A percentile compares a stretch with the other conserved stretches of the same genome.
These are phyloP conservation scores for Aegilops bicornis DNA, from an alignment of 176 grass and related monocot genomes.

Conservation along the genomic window DNA sequence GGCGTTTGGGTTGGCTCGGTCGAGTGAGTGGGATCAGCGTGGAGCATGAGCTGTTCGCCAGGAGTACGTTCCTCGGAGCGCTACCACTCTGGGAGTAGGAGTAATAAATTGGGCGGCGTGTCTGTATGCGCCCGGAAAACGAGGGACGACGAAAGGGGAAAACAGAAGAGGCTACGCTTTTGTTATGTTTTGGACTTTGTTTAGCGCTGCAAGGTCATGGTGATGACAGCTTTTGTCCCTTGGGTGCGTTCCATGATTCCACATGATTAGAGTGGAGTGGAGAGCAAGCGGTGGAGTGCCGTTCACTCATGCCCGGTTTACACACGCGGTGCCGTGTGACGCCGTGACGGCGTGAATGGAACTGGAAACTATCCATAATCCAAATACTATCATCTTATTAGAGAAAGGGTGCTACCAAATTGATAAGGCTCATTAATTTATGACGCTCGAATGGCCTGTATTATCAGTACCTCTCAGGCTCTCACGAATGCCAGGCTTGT, in stretches of 20 bases:
- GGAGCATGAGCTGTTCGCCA: slow-evolving; percentile 13
- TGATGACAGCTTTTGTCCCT: slow-evolving; percentile 23
- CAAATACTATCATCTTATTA: neutral
- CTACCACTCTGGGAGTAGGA: neutral
- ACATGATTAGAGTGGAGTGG: slow-evolving; percentile 17
- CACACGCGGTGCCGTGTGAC: neutral
- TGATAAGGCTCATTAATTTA: no score
- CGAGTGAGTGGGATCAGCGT: slow-evolving; percentile 25
- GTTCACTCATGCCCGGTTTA: slow-evolving; percentile 18
- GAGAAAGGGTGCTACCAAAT: no score
- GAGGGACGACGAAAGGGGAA: slow-evolving; percentile 14
- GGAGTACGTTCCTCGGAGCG: no score
- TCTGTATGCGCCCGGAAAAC: slow-evolving; percentile 35
- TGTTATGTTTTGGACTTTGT: slow-evolving; percentile 1
- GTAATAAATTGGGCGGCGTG: slow-evolving; percentile 11
- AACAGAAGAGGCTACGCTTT: neutral
- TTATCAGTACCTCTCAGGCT: no score
- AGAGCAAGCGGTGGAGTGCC: slow-evolving; percentile 11
- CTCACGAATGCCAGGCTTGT: no score
- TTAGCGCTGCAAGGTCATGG: neutral
- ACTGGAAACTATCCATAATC: neutral
- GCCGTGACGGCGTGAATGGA: neutral
- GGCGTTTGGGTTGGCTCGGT: neutral
- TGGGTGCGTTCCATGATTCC: slow-evolving; percentile 23
- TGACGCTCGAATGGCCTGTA: no score